Evolutionary conservation across 257 asterid genomes (phyloP), one percentile per base, ranked within the genome.

Genomic region (Plantago ovata): DNA sequence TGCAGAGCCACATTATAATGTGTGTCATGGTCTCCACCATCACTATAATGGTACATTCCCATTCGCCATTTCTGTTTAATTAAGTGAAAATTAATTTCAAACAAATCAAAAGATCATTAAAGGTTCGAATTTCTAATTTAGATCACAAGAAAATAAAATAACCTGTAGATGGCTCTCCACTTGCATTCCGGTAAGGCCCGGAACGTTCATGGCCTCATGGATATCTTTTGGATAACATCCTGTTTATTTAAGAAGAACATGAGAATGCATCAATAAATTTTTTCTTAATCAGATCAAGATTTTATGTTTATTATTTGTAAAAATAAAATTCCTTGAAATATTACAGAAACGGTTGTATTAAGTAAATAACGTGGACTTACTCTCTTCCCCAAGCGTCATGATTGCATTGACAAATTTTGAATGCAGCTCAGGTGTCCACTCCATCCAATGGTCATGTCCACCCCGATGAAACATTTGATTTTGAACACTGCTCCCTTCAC

Each of bases 111-210:
- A 19, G 16, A 0, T 48, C 14, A 22, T 40, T 43, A n/a, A n/a
- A n/a, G n/a, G n/a, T n/a, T n/a, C n/a, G n/a, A 18, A 21, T 9
- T 24, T 22, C 4, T 11, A 4, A 7, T 2, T 6, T 10, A 15
- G n/a, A 32, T 18, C 10, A 54, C 20, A 32, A 33, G 39, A 7
- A 16, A 32, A 32, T 41, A 28, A 28, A 28, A 28, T 28, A 46
- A 73, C 79, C 66, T 74, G 79, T 12, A 74, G 73, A 58, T 74
- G 79, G 38, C 79, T 74, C 3, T 76, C 79, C 4, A 74, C 79
- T 41, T 74, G 76, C 76, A 74, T 65, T 62, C 76, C 65, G 1
- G 66, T 69, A 9, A 74, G 76, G 14, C 76, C 73, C 10, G 73
- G 79, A 8, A 66, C 79, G 38, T 74, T 58, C 79, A 74, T 74